Evolutionary conservation across 345 rosid genomes (phyloP).

Genomic region (Lumnitzera littorea): DNA sequence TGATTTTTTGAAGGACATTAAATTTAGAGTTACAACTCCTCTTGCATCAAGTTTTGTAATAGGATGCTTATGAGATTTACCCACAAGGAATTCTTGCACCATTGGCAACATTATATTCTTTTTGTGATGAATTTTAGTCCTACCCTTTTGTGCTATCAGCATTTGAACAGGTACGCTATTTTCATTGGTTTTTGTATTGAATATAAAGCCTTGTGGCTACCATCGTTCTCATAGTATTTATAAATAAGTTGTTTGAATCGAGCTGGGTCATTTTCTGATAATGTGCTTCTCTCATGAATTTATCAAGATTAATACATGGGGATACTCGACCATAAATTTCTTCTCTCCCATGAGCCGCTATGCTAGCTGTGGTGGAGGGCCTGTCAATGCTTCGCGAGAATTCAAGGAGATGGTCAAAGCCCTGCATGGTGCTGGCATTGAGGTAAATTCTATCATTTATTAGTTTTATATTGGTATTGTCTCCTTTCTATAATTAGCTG

Average conservation of each 20-base stretch:
- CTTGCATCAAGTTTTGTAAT: no score
- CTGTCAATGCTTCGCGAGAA: constrained; percentile 68
- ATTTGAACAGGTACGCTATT: not conserved
- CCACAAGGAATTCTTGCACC: no score
- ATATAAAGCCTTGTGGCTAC: no score
- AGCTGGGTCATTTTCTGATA: not conserved
- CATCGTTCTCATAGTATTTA: not conserved
- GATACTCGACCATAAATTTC: constrained; percentile 94
- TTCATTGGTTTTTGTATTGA: no score
- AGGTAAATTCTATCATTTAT: constrained; percentile 39
- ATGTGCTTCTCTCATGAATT: constrained; percentile 5
- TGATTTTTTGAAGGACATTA: no score
- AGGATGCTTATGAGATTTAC: no score
- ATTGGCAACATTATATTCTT: no score
- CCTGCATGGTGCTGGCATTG: constrained; percentile 84
- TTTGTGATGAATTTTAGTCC: no score
- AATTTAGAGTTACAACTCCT: no score
- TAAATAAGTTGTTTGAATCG: not conserved
- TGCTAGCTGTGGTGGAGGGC: constrained; percentile 82
- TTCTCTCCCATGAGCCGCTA: constrained; percentile 97
- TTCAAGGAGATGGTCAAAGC: constrained; percentile 95
- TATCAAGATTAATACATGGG: constrained; percentile 87
- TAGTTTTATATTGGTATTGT: not conserved
- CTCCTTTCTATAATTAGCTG: not conserved
- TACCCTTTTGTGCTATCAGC: no score